phyloP scores from a whole-genome alignment of 2,329 filamentous ascomycete genomes.

The Exophiala mesophila region DNA sequence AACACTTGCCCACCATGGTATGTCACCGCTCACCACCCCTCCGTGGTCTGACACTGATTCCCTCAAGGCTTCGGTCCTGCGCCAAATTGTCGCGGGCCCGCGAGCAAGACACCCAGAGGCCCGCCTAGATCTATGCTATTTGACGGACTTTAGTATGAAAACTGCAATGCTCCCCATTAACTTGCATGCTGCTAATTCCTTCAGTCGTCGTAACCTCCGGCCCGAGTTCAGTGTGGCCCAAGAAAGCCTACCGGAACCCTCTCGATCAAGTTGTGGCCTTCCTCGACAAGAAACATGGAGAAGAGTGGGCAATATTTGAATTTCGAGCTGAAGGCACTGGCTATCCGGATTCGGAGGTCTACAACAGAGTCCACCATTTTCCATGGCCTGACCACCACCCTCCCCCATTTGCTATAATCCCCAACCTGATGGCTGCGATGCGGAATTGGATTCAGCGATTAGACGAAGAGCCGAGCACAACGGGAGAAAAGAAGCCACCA shows the following conservation, averaged over 20 bases:
- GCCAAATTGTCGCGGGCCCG: constrained; percentile 86
- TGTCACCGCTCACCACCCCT: too few species aligned
- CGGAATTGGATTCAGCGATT: constrained; percentile 70
- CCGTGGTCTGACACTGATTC: too few species aligned
- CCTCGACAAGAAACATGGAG: constrained; percentile 76
- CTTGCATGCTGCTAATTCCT: constrained; percentile 5
- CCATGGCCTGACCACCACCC: constrained; percentile 98
- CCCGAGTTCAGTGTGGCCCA: constrained; percentile 81
- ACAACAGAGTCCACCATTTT: constrained; percentile 80
- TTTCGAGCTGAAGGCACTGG: constrained; percentile 95
- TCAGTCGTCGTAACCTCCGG: constrained; percentile 70
- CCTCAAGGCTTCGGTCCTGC: constrained; percentile 65
- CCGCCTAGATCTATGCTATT: constrained; percentile 90
- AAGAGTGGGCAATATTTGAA: constrained; percentile 94
- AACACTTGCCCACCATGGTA: too few species aligned
- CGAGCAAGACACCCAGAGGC: constrained; percentile 79
- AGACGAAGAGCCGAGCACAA: constrained; percentile 35
- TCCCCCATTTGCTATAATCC: constrained; percentile 83
- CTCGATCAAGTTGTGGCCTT: constrained; percentile 81
- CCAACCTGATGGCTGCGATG: constrained; percentile 88
- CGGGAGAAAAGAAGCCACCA: constrained; percentile 34
- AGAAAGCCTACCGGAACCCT: constrained; percentile 89
- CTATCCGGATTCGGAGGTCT: constrained; percentile 86
- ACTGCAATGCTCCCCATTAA: background rate
- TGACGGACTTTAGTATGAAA: constrained; percentile 65